Base-by-base conservation (phyloP, 805 yeast species). In the Ascoidea rubescens region DNA sequence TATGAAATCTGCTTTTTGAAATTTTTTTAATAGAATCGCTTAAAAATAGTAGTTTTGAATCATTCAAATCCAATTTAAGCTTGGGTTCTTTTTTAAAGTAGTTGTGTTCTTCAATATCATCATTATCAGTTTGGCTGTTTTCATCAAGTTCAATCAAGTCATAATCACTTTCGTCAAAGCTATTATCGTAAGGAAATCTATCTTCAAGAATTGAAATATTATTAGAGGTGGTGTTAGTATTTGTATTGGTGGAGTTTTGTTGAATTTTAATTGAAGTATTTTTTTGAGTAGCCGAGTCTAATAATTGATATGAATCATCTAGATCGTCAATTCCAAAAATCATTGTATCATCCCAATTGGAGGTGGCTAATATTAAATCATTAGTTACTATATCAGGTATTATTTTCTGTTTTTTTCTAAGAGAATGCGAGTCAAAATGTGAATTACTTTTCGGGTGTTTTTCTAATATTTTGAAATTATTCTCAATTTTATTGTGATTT, bases 21-120 rank as follows among this genome's bases (percentile, higher is more conserved):
- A 52, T 51, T 49, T 42, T 53, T 55, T 52, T 74, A 45, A 10
- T 28, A 17, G 10, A 10, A 17, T n/a, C 47, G 17, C 17, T 14
- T n/a, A 45, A 76, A 56, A 93, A 82, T 46, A 91, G 66, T 53
- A 93, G 67, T 51, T 82, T 74, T 12, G 93, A 86, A 65, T 93
- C 99, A 62, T 90, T 93, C 82, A 89, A 75, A 65, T 91, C 95
- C 47, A 93, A 66, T 56, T 72, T 73, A 46, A 82, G 63, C 32
- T 70, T 70, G 42, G 59, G 53, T 2, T 47, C 45, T 5, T 31
- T 47, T 5, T 48, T 47, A 63, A 56, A 0, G 60, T 48, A 4
- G 67, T 70, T 4, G 64, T 54, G 48, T 67, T 63, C 51, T 70
- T 67, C 47, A 61, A 70, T 51, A 30, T 71, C 73, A 1, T 96